A percentile compares a stretch with the other conserved stretches of the same genome.
These are phyloP conservation scores for Nemania sp. DNA, from an alignment of 2,329 filamentous ascomycete species.

Conservation along the genomic window DNA sequence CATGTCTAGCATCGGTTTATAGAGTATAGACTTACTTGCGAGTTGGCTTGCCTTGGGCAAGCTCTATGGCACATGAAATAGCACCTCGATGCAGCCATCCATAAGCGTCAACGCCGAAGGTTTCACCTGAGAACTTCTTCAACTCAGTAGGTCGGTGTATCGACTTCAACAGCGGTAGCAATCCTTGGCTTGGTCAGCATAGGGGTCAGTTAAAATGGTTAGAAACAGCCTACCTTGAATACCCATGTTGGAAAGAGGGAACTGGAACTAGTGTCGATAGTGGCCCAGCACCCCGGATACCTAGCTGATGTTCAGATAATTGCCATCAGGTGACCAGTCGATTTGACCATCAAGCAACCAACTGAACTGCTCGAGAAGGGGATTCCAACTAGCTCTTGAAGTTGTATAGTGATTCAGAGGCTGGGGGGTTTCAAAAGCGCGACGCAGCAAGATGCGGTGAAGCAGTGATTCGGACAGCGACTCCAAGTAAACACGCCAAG, in stretches of 20 bases:
- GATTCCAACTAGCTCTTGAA: slow-evolving; percentile 18
- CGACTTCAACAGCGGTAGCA: slow-evolving; percentile 92
- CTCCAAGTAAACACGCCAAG: slow-evolving; percentile 44
- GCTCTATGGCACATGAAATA: slow-evolving; percentile 88
- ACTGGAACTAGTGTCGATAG: slow-evolving; percentile 21
- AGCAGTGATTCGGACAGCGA: slow-evolving; percentile 3
- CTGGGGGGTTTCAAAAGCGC: slow-evolving; percentile 13
- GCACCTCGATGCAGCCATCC: slow-evolving; percentile 97
- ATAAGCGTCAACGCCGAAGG: slow-evolving; percentile 95
- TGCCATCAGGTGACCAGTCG: slow-evolving; percentile 28
- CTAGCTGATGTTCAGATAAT: slow-evolving; percentile 20
- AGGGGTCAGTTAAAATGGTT: neutral
- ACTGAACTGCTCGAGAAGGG: slow-evolving; percentile 1
- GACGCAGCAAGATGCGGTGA: slow-evolving; percentile 34
- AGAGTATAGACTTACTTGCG: slow-evolving; percentile 72
- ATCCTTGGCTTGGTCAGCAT: slow-evolving; percentile 60
- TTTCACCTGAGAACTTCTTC: slow-evolving; percentile 88
- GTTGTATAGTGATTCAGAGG: slow-evolving; percentile 4
- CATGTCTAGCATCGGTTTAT: slow-evolving; percentile 11
- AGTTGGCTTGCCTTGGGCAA: slow-evolving; percentile 89
- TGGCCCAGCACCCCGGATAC: slow-evolving; percentile 19
- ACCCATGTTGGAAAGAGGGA: slow-evolving; percentile 44
- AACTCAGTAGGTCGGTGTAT: slow-evolving; percentile 91
- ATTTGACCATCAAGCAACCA: slow-evolving; percentile 4
- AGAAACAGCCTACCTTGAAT: slow-evolving; percentile 47